A percentile compares a stretch with the other conserved stretches of the same genome.
These are phyloP conservation scores for Cordia subcordata DNA, from an alignment of 257 asterid species.

Conservation along the genomic window DNA sequence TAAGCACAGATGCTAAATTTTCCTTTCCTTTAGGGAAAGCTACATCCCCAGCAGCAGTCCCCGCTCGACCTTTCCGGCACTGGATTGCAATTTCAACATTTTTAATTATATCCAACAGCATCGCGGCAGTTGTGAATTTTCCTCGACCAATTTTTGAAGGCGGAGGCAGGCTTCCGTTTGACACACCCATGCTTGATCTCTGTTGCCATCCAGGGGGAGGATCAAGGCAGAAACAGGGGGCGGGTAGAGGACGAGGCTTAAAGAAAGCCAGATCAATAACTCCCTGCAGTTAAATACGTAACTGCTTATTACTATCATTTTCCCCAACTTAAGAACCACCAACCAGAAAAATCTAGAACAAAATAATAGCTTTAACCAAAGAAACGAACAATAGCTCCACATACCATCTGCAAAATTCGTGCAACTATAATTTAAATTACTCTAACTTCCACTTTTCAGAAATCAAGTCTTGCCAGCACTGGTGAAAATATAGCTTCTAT, in stretches of 20 bases:
- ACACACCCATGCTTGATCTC: conserved; percentile 43
- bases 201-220: conserved; percentile 71
- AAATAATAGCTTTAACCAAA: not conserved
- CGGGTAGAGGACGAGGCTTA: conserved; percentile 57
- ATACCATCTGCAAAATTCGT: no score
- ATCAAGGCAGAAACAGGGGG: conserved; percentile 91
- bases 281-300: conserved; percentile 42
- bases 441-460: no score
- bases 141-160: conserved; percentile 57
- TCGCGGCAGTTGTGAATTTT: conserved; percentile 70
- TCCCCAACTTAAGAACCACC: not conserved
- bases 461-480: no score
- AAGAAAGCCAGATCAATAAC: conserved; percentile 74
- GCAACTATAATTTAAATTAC: no score
- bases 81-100: conserved; percentile 82
- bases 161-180: conserved; percentile 47
- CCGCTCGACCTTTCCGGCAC: conserved; percentile 90
- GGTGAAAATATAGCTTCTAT: no score
- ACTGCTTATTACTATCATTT: not conserved
- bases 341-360: not conserved
- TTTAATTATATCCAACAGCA: conserved; percentile 63
- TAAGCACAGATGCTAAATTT: conserved; percentile 82
- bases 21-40: conserved; percentile 95
- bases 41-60: conserved; percentile 99
- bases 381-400: no score